Percentiles rank a stretch among this genome's conserved stretches.
These are phyloP conservation scores for Paraglomus brasilianum DNA, from an alignment of 192 early-diverging fungal genomes.

Conservation along the genomic window DNA sequence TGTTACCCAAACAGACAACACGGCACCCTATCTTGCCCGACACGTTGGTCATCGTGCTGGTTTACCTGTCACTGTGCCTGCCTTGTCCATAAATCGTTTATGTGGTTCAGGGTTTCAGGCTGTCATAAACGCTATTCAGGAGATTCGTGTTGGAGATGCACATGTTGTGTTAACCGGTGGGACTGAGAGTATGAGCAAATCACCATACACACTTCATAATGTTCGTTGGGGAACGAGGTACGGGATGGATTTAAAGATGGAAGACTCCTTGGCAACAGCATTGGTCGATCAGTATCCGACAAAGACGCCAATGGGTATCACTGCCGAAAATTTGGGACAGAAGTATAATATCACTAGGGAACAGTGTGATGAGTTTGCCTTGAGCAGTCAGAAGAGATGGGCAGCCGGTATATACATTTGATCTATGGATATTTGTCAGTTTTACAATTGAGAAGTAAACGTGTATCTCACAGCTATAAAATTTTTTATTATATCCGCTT, in stretches of 20 bases:
- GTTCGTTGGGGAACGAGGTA: slow-evolving; percentile 84
- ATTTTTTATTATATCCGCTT: background rate
- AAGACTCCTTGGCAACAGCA: slow-evolving; percentile 83
- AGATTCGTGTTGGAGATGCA: slow-evolving; percentile 81
- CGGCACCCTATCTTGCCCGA: slow-evolving; percentile 89
- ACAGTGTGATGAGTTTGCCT: slow-evolving; percentile 83
- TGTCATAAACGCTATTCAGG: slow-evolving; percentile 92
- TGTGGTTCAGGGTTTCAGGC: slow-evolving; percentile 97
- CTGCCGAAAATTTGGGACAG: slow-evolving; percentile 87
- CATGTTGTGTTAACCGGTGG: slow-evolving; percentile 88
- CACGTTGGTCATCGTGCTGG: slow-evolving; percentile 91
- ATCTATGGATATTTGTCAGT: background rate
- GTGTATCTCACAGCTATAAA: background rate
- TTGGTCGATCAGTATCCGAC: slow-evolving; percentile 85
- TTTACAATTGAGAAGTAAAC: background rate
- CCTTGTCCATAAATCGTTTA: slow-evolving; percentile 91
- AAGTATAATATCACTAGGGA: slow-evolving; percentile 80
- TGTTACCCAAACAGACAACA: slow-evolving; percentile 77
- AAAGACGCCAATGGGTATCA: slow-evolving; percentile 88
- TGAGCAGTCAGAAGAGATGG: slow-evolving; percentile 85
- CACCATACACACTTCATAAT: slow-evolving; percentile 81
- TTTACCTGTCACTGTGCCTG: slow-evolving; percentile 81
- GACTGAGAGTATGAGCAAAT: slow-evolving; percentile 91
- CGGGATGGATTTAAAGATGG: slow-evolving; percentile 84
- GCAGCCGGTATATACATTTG: slow-evolving; percentile 57